Percentiles rank a stretch among this genome's conserved stretches.
phyloP scores from a whole-genome alignment of 495 filamentous ascomycete genomes.

The Xylaria sp. region DNA sequence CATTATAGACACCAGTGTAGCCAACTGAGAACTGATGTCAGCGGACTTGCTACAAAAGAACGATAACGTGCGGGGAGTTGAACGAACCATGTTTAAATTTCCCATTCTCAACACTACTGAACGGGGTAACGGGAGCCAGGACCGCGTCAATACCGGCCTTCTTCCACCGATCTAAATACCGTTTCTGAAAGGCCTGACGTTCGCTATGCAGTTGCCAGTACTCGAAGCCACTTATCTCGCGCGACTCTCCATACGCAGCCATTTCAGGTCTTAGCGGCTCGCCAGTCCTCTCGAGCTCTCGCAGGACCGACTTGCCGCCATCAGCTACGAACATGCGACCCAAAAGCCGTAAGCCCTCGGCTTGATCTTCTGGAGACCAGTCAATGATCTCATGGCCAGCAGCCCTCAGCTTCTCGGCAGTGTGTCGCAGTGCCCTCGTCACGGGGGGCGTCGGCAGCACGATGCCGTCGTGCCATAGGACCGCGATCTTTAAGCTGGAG shows the following conservation, averaged over 20 bases:
- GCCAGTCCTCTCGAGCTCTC: conserved; percentile 75
- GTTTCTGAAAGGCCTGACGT: conserved; percentile 73
- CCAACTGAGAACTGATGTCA: conserved; percentile 60
- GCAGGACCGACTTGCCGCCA: conserved; percentile 75
- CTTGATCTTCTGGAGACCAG: conserved; percentile 63
- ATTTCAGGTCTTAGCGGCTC: conserved; percentile 79
- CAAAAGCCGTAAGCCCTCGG: conserved; percentile 71
- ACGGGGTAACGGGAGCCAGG: conserved; percentile 72
- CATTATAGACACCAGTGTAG: conserved; percentile 76
- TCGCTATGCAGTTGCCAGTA: conserved; percentile 76
- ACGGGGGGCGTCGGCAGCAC: conserved; percentile 83
- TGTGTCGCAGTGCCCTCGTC: conserved; percentile 70
- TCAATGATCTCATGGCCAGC: conserved; percentile 76
- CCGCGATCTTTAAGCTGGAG: conserved; percentile 67
- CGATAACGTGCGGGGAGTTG: neutral
- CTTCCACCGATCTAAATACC: conserved; percentile 79
- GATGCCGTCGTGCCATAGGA: conserved; percentile 77
- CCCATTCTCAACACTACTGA: conserved; percentile 71
- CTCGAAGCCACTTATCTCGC: conserved; percentile 69
- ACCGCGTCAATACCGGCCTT: conserved; percentile 74
- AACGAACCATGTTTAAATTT: conserved; percentile 74
- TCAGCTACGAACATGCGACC: conserved; percentile 81
- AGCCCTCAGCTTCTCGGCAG: conserved; percentile 65
- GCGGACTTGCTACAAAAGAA: neutral
- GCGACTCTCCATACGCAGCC: conserved; percentile 55